Conservation (phyloP, 306 rosid genomes). For the Quercus gilva region DNA sequence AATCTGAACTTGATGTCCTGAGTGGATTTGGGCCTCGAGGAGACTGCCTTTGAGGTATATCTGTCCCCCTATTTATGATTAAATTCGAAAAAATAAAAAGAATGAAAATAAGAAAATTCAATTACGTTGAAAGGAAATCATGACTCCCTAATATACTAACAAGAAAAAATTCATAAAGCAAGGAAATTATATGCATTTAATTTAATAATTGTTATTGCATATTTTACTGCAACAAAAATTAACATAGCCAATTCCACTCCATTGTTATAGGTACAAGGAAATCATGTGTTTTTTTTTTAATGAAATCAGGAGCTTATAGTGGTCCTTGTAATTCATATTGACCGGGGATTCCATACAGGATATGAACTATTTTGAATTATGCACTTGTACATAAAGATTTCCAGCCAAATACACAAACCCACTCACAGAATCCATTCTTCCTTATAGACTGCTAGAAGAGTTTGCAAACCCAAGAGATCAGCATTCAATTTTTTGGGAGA, state of each 20-base stretch:
- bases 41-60: conserved; percentile 72
- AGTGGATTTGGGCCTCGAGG: conserved; percentile 67
- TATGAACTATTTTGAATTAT: background rate
- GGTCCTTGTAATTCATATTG: background rate
- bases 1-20: conserved; percentile 67
- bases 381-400: background rate
- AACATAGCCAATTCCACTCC: background rate
- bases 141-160: background rate
- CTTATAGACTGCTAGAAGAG: background rate
- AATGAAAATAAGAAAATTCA: background rate
- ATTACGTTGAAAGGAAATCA: background rate
- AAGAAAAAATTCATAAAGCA: background rate
- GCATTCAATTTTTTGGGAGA: background rate
- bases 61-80: conserved; percentile 59
- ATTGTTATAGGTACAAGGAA: background rate
- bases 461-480: background rate
- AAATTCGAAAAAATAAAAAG: background rate
- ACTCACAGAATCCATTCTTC: background rate
- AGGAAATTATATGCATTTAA: too few species aligned
- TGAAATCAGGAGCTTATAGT: background rate
- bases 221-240: background rate
- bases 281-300: background rate
- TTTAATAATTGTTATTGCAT: too few species aligned
- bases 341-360: background rate
- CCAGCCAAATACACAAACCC: background rate